phyloP scores from a whole-genome alignment of 768 basidiomycete genomes.

The Gloeopeniophorella convolvens region DNA sequence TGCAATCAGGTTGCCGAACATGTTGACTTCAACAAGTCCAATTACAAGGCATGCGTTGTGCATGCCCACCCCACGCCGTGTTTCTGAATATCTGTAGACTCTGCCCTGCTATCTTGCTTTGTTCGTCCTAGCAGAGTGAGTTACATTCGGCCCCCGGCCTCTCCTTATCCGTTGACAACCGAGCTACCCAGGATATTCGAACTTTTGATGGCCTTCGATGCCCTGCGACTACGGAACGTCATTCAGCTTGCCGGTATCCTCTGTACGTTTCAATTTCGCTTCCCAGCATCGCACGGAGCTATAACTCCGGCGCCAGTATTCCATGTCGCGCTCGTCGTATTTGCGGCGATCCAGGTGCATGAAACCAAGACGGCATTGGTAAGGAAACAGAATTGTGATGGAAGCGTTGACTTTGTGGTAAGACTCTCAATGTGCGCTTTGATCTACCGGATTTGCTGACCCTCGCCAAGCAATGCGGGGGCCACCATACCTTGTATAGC shows the following conservation, averaged over 20 bases:
- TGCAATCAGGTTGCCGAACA: conserved; percentile 42
- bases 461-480: conserved; percentile 37
- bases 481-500: conserved; percentile 50
- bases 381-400: conserved; percentile 30
- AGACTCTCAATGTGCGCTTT: conserved; percentile 19
- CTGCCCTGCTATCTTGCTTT: conserved; percentile 80
- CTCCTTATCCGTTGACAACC: conserved; percentile 5
- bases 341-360: conserved; percentile 68
- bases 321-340: conserved; percentile 66
- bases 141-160: conserved; percentile 6
- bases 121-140: conserved; percentile 77
- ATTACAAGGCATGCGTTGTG: conserved; percentile 45
- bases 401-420: conserved; percentile 33
- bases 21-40: conserved; percentile 35
- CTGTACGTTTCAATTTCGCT: conserved; percentile 33
- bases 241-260: conserved; percentile 74
- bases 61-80: neutral
- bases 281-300: neutral
- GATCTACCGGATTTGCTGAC: neutral
- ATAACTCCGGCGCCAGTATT: conserved; percentile 43
- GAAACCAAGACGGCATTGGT: conserved; percentile 65
- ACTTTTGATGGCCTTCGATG: conserved; percentile 74
- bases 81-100: conserved; percentile 40
- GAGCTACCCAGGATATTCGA: conserved; percentile 57
- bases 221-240: conserved; percentile 69